phyloP scores from a whole-genome alignment of 352 stramenopile species.

The Pythium phragmiticola region DNA sequence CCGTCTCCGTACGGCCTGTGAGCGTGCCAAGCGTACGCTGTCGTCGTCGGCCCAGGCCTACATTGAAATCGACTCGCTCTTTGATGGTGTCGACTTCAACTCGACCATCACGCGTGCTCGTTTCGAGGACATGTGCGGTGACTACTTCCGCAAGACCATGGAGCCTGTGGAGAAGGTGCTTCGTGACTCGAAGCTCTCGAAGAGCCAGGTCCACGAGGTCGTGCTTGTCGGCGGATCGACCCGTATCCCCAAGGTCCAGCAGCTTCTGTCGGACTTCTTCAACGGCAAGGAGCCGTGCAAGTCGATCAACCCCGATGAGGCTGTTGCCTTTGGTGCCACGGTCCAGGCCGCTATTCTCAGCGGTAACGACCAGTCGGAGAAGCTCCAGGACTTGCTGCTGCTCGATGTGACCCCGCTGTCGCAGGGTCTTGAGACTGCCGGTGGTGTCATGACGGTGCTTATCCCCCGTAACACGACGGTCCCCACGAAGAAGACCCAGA shows the following conservation, averaged over 20 bases:
- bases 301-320: constrained; percentile 93
- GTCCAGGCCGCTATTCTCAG: constrained; percentile 96
- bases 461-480: constrained; percentile 89
- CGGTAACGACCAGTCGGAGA: constrained; percentile 79
- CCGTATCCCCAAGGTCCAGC: constrained; percentile 96
- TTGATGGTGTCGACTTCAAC: constrained; percentile 95
- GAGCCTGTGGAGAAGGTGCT: constrained; percentile 98
- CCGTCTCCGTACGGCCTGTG: constrained; percentile 91
- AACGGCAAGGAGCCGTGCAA: constrained; percentile 96
- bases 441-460: constrained; percentile 86
- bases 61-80: constrained; percentile 94
- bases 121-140: constrained; percentile 95
- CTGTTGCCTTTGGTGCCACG: constrained; percentile 97
- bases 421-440: constrained; percentile 83
- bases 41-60: constrained; percentile 91
- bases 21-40: constrained; percentile 94
- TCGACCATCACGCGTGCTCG: constrained; percentile 92
- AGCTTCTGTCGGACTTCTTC: constrained; percentile 98
- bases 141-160: constrained; percentile 93
- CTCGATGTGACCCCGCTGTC: constrained; percentile 87
- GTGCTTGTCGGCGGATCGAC: constrained; percentile 98
- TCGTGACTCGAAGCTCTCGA: constrained; percentile 94
- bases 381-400: constrained; percentile 86
- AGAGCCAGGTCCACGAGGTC: constrained; percentile 97
- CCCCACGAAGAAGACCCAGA: constrained; percentile 84